A percentile compares a stretch with the other conserved stretches of the same genome.
These are phyloP conservation scores for Fusarium oligoseptatum DNA, from an alignment of 2,329 filamentous ascomycete species.

Conservation along the genomic window DNA sequence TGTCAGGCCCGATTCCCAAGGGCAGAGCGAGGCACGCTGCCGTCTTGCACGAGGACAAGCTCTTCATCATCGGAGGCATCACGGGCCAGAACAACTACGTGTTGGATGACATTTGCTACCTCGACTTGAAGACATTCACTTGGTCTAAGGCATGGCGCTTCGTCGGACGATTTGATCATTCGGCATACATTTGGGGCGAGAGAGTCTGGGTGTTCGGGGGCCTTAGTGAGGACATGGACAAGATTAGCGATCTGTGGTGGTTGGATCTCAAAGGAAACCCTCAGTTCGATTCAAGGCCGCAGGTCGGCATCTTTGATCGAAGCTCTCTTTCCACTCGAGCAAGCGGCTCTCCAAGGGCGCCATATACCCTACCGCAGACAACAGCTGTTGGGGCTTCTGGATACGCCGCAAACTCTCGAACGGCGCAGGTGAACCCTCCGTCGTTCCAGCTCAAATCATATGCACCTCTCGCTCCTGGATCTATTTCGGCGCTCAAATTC, in stretches of 20 bases:
- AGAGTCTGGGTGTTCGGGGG: constrained; percentile 97
- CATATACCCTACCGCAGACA: constrained; percentile 64
- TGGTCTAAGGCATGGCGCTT: constrained; percentile 98
- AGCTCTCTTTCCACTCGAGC: constrained; percentile 56
- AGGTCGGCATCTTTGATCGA: constrained; percentile 65
- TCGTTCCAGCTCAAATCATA: constrained; percentile 78
- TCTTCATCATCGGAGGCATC: constrained; percentile 96
- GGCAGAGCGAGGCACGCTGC: constrained; percentile 94
- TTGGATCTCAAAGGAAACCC: constrained; percentile 92
- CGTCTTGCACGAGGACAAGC: constrained; percentile 93
- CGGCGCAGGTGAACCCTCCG: constrained; percentile 74
- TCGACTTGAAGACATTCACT: constrained; percentile 96
- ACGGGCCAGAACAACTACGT: constrained; percentile 93
- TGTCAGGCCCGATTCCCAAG: constrained; percentile 86
- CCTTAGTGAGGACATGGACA: constrained; percentile 95
- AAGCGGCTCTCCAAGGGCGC: constrained; percentile 64
- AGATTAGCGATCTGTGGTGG: constrained; percentile 97
- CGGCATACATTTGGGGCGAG: constrained; percentile 91
- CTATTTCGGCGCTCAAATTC: constrained; percentile 92
- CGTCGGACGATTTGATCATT: constrained; percentile 94
- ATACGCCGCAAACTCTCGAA: constrained; percentile 77
- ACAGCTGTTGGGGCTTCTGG: constrained; percentile 70
- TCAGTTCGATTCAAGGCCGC: constrained; percentile 81
- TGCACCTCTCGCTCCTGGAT: constrained; percentile 86
- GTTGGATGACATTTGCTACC: constrained; percentile 94